These are phyloP conservation scores for Coemansia asiatica DNA, from an alignment of 192 early-diverging fungal genomes.

Conservation along the genomic window DNA sequence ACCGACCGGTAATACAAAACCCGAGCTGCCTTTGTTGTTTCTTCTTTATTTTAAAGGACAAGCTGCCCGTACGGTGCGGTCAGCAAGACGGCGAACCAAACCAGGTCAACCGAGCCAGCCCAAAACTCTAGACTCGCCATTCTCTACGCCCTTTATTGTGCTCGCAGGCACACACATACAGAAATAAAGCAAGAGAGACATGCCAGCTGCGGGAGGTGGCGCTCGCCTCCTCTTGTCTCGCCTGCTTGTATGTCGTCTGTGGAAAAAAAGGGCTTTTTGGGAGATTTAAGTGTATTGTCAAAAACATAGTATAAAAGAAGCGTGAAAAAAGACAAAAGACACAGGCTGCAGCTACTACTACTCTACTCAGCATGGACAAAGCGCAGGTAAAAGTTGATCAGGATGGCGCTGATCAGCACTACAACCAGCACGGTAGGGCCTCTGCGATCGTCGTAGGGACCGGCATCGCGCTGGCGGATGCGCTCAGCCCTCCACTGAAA, in stretches of 20 bases:
- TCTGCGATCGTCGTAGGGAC: constrained; percentile 66
- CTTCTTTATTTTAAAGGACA: neutral
- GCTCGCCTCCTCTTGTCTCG: neutral
- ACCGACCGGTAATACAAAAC: neutral
- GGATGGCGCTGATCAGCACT: constrained; percentile 63
- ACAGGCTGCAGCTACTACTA: neutral
- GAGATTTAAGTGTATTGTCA: neutral
- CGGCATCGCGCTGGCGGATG: constrained; percentile 58
- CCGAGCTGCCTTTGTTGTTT: neutral
- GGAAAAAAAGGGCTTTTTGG: too few species aligned
- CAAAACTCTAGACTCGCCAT: neutral
- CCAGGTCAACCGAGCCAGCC: neutral
- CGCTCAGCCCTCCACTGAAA: constrained; percentile 65
- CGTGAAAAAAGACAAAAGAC: neutral
- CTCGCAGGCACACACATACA: neutral
- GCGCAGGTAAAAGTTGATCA: constrained; percentile 71
- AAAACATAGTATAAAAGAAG: neutral
- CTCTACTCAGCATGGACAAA: constrained; percentile 24
- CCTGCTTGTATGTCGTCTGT: neutral
- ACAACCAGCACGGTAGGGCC: constrained; percentile 66
- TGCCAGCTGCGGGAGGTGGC: neutral
- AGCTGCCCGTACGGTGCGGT: neutral
- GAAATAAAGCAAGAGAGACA: neutral
- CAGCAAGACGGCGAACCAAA: neutral
- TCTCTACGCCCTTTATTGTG: neutral